phyloP scores from a whole-genome alignment of 2,329 filamentous ascomycete species.

The Aspergillus sp. region DNA sequence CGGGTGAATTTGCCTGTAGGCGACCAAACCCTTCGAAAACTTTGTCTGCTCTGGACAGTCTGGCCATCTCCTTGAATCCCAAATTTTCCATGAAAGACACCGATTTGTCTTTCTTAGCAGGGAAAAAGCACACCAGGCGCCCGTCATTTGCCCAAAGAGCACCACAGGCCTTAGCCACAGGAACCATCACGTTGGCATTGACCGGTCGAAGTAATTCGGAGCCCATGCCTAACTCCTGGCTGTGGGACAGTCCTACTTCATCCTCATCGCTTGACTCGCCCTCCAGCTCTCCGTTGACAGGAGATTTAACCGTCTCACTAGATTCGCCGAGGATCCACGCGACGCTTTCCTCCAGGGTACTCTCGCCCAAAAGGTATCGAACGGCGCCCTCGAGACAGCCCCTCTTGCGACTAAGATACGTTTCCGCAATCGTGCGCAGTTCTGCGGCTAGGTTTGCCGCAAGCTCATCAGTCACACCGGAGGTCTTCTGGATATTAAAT shows the following conservation, averaged over 20 bases:
- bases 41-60: constrained; percentile 39
- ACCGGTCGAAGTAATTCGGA: constrained; percentile 45
- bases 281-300: constrained; percentile 31
- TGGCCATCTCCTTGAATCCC: constrained; percentile 41
- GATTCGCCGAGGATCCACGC: constrained; percentile 49
- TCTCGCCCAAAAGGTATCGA: constrained; percentile 52
- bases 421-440: constrained; percentile 46
- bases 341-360: constrained; percentile 49
- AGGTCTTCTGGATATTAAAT: constrained; percentile 49
- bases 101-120: constrained; percentile 42
- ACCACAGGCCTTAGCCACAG: constrained; percentile 50
- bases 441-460: constrained; percentile 42
- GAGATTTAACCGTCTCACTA: constrained; percentile 37
- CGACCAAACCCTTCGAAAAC: constrained; percentile 58
- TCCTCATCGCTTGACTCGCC: constrained; percentile 80
- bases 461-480: constrained; percentile 44
- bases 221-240: constrained; percentile 38
- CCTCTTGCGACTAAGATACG: constrained; percentile 43
- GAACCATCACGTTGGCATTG: constrained; percentile 56
- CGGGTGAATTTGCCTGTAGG: constrained; percentile 43
- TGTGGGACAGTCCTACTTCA: constrained; percentile 43
- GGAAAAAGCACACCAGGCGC: constrained; percentile 50
- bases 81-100: constrained; percentile 41
- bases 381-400: constrained; percentile 55
- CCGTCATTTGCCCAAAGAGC: constrained; percentile 50